Evolutionary conservation across 768 basidiomycete species (phyloP), one percentile per base, ranked within the genome.

Genomic region (Phaeotremella fagi): DNA sequence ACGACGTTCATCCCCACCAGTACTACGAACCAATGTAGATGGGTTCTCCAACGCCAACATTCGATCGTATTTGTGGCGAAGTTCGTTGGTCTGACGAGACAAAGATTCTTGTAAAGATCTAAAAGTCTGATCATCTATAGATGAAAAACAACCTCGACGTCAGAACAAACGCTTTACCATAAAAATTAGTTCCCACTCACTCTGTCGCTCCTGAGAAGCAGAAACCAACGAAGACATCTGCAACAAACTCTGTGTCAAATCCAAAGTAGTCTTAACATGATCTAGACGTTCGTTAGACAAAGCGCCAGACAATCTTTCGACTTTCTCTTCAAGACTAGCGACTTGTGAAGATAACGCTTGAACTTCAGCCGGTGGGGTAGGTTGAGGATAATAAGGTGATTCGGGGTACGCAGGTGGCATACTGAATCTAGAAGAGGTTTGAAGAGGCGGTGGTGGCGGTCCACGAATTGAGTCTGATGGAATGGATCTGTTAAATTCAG

Each of bases 231-330:
- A 52, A 1, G 50, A 49, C 45, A 70, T 52, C 33, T 60, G 59
- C 15, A 59, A 44, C 16, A 70, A 27, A 37, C 59, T 56, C 12
- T 63, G 56, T 4, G 60, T 50, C 6, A 56, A 46, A 27, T 70
- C 63, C 15, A 70, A 38, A 27, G 53, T 57, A 23, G 51, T 44
- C 22, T 64, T 26, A 1, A 61, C 59, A 33, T 59, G 51, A 3
- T 66, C 68, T 7, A 66, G 38, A 14, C 68, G 41, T 26, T 70
- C 65, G 6, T 43, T 36, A 18, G 58, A 55, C 7, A 70, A 33
- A 2, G 56, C 27, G 16, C 58, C 54, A 16, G 49, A 50, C 25
- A 66, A 24, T n/a, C 48, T 44, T 14, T 54, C 50, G 3, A 70
- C 25, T 15, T 31, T 46, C 2, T 66, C 62, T 42, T 70, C 68